Conservation (phyloP, 495 filamentous ascomycete species). For the Trichoderma gamsii region DNA sequence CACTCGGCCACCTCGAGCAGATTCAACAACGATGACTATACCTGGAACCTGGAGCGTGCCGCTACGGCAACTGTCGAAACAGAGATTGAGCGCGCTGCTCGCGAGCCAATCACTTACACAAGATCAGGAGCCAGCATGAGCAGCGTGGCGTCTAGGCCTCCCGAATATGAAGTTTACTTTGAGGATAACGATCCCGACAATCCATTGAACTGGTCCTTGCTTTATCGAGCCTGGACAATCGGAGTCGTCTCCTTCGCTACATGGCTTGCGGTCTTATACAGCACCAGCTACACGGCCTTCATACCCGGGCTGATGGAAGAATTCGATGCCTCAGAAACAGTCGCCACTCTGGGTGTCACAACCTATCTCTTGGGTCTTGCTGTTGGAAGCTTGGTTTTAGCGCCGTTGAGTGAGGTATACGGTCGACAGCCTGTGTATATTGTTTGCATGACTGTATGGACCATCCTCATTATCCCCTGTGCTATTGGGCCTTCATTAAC, state of each 20-base stretch:
- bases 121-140: conserved; percentile 46
- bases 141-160: conserved; percentile 54
- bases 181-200: conserved; percentile 60
- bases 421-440: conserved; percentile 72
- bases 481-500: conserved; percentile 59
- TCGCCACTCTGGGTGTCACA: conserved; percentile 71
- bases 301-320: conserved; percentile 60
- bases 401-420: conserved; percentile 70
- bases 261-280: conserved; percentile 75
- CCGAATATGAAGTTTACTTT: conserved; percentile 72
- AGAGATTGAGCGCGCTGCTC: conserved; percentile 2
- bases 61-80: conserved; percentile 1
- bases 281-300: conserved; percentile 72
- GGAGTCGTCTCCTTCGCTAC: conserved; percentile 64
- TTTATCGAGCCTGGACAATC: conserved; percentile 59
- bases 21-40: neutral
- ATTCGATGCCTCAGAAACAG: conserved; percentile 49
- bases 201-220: conserved; percentile 68
- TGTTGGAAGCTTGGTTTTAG: conserved; percentile 63
- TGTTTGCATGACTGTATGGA: conserved; percentile 54
- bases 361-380: conserved; percentile 74
- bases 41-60: neutral
- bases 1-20: neutral
- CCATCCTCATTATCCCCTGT: conserved; percentile 63
- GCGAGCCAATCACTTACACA: conserved; percentile 21